phyloP scores from a whole-genome alignment of 1,284 basidiomycete species.

The Trichosporon sp. region DNA sequence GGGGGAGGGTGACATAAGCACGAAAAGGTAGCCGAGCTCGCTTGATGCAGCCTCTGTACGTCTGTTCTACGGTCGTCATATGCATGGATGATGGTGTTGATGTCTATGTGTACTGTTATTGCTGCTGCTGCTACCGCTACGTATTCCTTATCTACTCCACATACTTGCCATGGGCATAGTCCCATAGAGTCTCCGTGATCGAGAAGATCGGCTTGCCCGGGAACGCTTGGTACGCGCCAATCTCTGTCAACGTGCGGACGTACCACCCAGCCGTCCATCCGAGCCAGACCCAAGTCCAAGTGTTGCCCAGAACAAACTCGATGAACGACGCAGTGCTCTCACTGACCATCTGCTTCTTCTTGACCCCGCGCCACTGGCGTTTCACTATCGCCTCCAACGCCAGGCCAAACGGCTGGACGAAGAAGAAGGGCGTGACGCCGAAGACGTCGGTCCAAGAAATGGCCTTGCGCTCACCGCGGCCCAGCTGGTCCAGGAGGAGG shows the following conservation, averaged over 20 bases:
- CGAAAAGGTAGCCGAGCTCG: background rate
- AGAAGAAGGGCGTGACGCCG: constrained; percentile 36
- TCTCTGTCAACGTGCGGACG: constrained; percentile 29
- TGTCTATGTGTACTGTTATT: background rate
- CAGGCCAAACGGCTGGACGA: constrained; percentile 35
- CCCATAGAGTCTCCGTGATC: constrained; percentile 5
- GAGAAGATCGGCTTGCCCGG: background rate
- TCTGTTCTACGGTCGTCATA: background rate
- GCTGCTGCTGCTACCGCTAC: background rate
- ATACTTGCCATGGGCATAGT: background rate
- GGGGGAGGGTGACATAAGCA: background rate
- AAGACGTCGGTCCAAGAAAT: constrained; percentile 14
- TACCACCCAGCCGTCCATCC: constrained; percentile 39
- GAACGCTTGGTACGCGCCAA: constrained; percentile 24
- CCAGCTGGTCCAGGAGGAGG: constrained; percentile 20
- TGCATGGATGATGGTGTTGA: background rate
- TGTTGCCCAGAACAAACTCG: constrained; percentile 34
- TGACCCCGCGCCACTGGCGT: constrained; percentile 21
- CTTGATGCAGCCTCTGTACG: background rate
- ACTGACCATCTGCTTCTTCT: background rate
- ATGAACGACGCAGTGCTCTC: constrained; percentile 20
- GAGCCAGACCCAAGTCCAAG: constrained; percentile 40
- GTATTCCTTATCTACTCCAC: background rate
- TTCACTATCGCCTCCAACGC: constrained; percentile 33
- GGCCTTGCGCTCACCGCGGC: constrained; percentile 6